Percentiles rank a stretch among this genome's conserved stretches.
Conservation (phyloP, 2,329 filamentous ascomycete species). For the Pseudofabraea citricarpa region DNA sequence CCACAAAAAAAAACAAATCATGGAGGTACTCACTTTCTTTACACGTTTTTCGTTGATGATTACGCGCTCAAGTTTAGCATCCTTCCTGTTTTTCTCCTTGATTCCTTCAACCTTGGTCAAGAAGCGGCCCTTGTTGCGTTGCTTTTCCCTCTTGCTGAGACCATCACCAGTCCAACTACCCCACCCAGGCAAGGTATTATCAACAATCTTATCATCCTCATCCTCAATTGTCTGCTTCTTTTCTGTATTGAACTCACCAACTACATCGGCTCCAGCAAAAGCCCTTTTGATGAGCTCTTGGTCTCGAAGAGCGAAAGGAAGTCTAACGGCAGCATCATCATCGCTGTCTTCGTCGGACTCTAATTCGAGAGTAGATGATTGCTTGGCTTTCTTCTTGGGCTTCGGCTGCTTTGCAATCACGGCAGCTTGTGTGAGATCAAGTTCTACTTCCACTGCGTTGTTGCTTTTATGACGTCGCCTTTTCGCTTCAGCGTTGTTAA, state of each 20-base stretch:
- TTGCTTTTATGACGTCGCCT: constrained; percentile 27
- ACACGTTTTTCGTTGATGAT: constrained; percentile 89
- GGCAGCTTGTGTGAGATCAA: constrained; percentile 26
- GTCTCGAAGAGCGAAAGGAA: constrained; percentile 55
- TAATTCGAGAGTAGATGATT: constrained; percentile 15
- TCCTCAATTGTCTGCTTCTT: constrained; percentile 68
- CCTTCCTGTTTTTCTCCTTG: constrained; percentile 71
- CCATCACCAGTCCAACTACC: constrained; percentile 87
- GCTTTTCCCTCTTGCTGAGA: constrained; percentile 64
- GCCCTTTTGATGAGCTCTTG: constrained; percentile 71
- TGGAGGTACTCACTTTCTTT: constrained; percentile 62
- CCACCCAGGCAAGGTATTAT: constrained; percentile 90
- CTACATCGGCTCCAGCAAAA: constrained; percentile 84
- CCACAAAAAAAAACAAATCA: not conserved
- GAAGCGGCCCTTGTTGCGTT: constrained; percentile 56
- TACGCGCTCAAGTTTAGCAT: constrained; percentile 75
- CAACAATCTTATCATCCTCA: constrained; percentile 78
- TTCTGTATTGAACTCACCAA: constrained; percentile 73
- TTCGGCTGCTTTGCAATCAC: constrained; percentile 24
- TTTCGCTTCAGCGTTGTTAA: constrained; percentile 23
- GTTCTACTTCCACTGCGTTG: constrained; percentile 24
- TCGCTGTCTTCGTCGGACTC: constrained; percentile 29
- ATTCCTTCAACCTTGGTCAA: constrained; percentile 67
- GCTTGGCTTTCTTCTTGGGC: constrained; percentile 20
- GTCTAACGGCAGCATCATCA: constrained; percentile 44